Evolutionary conservation across 73 alveolate species (phyloP).

Genomic region (Durusdinium trenchii): DNA sequence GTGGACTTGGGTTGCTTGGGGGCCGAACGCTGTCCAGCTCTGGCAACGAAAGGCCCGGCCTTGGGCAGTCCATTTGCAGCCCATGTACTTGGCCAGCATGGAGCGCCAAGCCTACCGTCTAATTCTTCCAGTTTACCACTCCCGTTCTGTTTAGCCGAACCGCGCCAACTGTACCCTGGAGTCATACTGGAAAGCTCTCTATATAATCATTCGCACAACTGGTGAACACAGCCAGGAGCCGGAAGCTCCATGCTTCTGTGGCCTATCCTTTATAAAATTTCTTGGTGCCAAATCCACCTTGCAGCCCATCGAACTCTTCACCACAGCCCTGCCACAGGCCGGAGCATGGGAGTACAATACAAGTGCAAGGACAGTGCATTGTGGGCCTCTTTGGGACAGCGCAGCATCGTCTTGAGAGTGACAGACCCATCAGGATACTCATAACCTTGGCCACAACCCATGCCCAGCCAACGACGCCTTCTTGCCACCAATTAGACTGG

Average conservation of each 20-base stretch:
- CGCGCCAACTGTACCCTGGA: too few species aligned
- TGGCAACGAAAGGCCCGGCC: too few species aligned
- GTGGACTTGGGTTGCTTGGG: too few species aligned
- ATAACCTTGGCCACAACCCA: neutral
- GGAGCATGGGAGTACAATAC: neutral
- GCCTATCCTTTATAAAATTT: too few species aligned
- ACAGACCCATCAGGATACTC: constrained; percentile 44
- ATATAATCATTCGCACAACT: too few species aligned
- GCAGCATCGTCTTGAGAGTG: neutral
- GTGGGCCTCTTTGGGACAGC: constrained; percentile 36
- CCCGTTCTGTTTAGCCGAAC: too few species aligned
- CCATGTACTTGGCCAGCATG: constrained; percentile 37
- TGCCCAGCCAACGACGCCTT: neutral
- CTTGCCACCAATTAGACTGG: neutral
- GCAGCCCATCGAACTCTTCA: constrained; percentile 20
- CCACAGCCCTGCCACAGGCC: constrained; percentile 11
- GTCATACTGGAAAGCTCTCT: too few species aligned
- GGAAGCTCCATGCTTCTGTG: too few species aligned
- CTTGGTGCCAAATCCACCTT: too few species aligned
- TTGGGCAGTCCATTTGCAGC: neutral
- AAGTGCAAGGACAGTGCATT: neutral
- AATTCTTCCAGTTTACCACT: too few species aligned
- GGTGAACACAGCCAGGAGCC: too few species aligned
- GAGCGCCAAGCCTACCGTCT: constrained; percentile 25
- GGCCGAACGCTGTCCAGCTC: too few species aligned